Conservation (phyloP, 1,284 basidiomycete genomes). For the Leccinum insolens region DNA sequence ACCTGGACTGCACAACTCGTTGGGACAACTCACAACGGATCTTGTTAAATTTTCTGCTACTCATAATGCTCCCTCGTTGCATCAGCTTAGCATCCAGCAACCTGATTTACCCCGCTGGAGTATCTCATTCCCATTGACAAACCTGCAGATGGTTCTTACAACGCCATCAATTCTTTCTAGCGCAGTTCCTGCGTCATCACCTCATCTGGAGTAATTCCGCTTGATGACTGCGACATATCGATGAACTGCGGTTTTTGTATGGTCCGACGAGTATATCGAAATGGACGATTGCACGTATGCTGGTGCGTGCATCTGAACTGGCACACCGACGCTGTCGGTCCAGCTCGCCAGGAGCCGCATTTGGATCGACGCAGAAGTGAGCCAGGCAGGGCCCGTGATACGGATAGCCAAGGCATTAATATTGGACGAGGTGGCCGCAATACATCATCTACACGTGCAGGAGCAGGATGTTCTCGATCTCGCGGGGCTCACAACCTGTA, state of each 20-base stretch:
- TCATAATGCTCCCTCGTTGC: constrained; percentile 22
- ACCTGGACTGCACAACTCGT: constrained; percentile 23
- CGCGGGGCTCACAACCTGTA: constrained; percentile 51
- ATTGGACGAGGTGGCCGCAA: constrained; percentile 51
- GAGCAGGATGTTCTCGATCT: constrained; percentile 58
- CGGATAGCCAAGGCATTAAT: constrained; percentile 16
- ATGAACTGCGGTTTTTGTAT: constrained; percentile 44
- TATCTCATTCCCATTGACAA: constrained; percentile 25
- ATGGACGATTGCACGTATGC: constrained; percentile 51
- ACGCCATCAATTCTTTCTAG: constrained; percentile 3
- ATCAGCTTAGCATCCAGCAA: constrained; percentile 26
- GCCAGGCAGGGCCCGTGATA: background rate
- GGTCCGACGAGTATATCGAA: constrained; percentile 51
- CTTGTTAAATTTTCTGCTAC: constrained; percentile 28
- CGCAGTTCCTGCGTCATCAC: constrained; percentile 32
- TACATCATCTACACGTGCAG: constrained; percentile 61
- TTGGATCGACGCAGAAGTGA: constrained; percentile 6
- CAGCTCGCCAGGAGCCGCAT: constrained; percentile 48
- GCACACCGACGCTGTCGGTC: constrained; percentile 45
- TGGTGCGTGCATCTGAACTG: constrained; percentile 63
- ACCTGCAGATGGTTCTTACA: constrained; percentile 23
- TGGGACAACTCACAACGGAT: constrained; percentile 19
- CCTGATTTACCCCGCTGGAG: constrained; percentile 28
- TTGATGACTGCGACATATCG: constrained; percentile 62
- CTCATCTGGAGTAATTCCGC: constrained; percentile 49